Conservation (phyloP, 208 protist genomes). For the Balamuthia mandrillaris region DNA sequence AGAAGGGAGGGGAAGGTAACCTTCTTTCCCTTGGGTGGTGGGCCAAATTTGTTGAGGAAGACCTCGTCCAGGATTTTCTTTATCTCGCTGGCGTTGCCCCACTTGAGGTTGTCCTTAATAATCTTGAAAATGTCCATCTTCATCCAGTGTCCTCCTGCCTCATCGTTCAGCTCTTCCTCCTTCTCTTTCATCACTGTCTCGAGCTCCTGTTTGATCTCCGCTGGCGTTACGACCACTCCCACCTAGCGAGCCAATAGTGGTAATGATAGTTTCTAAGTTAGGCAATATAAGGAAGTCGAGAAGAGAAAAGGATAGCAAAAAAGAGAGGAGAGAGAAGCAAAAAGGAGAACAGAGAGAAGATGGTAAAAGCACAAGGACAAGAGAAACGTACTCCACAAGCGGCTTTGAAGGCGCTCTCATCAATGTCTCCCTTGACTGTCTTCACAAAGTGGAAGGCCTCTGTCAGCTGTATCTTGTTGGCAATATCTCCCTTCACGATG, state of each 20-base stretch:
- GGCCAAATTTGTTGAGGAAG: not conserved
- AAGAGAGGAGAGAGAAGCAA: no score
- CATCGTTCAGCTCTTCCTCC: conserved; percentile 23
- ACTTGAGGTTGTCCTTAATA: conserved; percentile 28
- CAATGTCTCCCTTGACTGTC: conserved; percentile 10
- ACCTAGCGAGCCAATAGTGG: no score
- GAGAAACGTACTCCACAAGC: not conserved
- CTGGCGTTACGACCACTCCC: not conserved
- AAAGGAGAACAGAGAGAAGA: no score
- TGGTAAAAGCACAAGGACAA: no score
- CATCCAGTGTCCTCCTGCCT: not conserved
- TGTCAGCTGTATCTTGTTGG: conserved; percentile 8
- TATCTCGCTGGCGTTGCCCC: conserved; percentile 1
- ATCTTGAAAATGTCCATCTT: conserved; percentile 37
- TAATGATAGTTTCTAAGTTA: no score
- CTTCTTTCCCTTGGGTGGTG: conserved; percentile 35
- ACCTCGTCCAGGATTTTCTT: no score
- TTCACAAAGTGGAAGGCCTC: conserved; percentile 30
- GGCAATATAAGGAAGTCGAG: no score
- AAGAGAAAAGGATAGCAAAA: no score
- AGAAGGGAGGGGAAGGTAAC: no score
- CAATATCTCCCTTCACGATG: not conserved
- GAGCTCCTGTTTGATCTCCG: conserved; percentile 12
- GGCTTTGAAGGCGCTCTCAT: not conserved
- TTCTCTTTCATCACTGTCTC: not conserved